Conservation (phyloP, 805 yeast species). For the Teunomyces funiuensis region DNA sequence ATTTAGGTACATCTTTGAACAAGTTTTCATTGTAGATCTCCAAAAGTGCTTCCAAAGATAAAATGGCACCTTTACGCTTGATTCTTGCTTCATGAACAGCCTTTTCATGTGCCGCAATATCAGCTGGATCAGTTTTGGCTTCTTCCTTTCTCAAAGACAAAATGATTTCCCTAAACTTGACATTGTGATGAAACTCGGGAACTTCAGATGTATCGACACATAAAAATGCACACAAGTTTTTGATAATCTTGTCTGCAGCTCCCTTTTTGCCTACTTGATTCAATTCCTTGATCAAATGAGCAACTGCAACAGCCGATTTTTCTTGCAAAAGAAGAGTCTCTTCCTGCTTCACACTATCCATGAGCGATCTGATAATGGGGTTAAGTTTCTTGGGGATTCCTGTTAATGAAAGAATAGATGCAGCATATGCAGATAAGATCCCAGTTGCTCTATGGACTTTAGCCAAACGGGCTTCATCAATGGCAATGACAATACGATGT, state of each 20-base stretch:
- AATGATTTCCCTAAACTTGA: slow-evolving; percentile 51
- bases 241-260: slow-evolving; percentile 84
- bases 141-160: slow-evolving; percentile 81
- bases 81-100: slow-evolving; percentile 72
- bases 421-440: slow-evolving; percentile 73
- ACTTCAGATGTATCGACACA: slow-evolving; percentile 96
- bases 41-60: slow-evolving; percentile 63
- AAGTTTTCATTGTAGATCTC: slow-evolving; percentile 50
- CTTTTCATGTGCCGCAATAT: slow-evolving; percentile 56
- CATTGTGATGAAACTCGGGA: slow-evolving; percentile 81
- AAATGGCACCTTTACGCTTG: slow-evolving; percentile 81
- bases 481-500: slow-evolving; percentile 61
- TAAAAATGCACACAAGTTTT: slow-evolving; percentile 85
- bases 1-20: slow-evolving; percentile 64
- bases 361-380: slow-evolving; percentile 82
- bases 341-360: slow-evolving; percentile 89
- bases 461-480: slow-evolving; percentile 63
- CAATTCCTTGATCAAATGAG: slow-evolving; percentile 62
- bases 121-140: slow-evolving; percentile 59
- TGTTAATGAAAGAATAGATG: slow-evolving; percentile 62
- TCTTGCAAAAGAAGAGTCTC: slow-evolving; percentile 62
- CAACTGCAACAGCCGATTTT: slow-evolving; percentile 68
- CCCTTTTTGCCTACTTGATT: slow-evolving; percentile 56
- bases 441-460: slow-evolving; percentile 52
- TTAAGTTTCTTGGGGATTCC: slow-evolving; percentile 85